phyloP scores from a whole-genome alignment of 768 basidiomycete genomes.

The Leccinum ochraceum region DNA sequence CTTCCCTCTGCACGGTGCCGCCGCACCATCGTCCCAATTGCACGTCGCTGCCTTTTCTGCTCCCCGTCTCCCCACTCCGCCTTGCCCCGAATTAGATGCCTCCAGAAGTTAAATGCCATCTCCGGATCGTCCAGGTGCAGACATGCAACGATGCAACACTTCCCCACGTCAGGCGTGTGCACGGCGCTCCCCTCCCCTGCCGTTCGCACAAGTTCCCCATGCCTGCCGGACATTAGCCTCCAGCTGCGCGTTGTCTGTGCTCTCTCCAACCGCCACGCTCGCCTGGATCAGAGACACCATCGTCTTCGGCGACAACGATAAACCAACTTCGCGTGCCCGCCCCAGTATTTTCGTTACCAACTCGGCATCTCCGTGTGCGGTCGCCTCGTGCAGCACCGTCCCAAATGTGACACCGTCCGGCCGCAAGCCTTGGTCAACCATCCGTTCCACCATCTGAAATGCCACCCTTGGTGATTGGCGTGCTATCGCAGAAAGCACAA shows the following conservation, averaged over 20 bases:
- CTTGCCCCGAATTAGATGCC: constrained; percentile 42
- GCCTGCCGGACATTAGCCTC: constrained; percentile 41
- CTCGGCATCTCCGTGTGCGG: constrained; percentile 42
- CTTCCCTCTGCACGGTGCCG: constrained; percentile 27
- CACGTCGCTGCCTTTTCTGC: constrained; percentile 44
- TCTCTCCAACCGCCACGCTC: constrained; percentile 32
- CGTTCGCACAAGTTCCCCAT: constrained; percentile 42
- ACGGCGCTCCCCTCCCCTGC: constrained; percentile 38
- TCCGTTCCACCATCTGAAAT: constrained; percentile 47
- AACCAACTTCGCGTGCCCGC: constrained; percentile 38
- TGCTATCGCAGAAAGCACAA: constrained; percentile 57
- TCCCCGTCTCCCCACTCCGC: constrained; percentile 50
- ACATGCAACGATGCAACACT: constrained; percentile 51
- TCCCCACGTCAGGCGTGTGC: constrained; percentile 49
- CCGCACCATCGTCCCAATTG: constrained; percentile 41
- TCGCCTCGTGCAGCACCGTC: constrained; percentile 62
- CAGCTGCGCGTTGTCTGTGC: constrained; percentile 28
- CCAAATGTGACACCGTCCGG: constrained; percentile 60
- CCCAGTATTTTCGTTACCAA: constrained; percentile 46
- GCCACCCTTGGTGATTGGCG: constrained; percentile 49
- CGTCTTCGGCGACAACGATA: constrained; percentile 49
- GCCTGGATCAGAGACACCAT: constrained; percentile 49
- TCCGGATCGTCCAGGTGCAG: constrained; percentile 48
- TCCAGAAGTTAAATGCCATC: constrained; percentile 66
- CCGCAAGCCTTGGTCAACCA: constrained; percentile 46